phyloP scores from a whole-genome alignment of 1,284 basidiomycete species.

The Heterobasidion parviporum region DNA sequence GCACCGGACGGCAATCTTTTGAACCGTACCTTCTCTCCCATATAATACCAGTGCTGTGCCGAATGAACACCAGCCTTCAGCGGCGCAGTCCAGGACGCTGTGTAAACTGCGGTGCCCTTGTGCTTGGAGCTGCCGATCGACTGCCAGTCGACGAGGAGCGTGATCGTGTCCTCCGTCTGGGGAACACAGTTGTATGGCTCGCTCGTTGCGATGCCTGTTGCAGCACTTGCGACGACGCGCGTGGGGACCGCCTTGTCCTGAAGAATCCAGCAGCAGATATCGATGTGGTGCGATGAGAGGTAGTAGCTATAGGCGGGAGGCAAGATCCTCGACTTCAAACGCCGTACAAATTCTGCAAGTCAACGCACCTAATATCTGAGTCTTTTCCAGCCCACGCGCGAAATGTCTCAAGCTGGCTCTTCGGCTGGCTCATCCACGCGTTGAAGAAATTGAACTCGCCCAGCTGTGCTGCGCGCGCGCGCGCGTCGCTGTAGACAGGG shows the following conservation, averaged over 20 bases:
- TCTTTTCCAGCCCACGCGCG: constrained; percentile 91
- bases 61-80: constrained; percentile 75
- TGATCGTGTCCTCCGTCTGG: constrained; percentile 91
- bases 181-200: constrained; percentile 80
- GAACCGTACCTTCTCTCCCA: constrained; percentile 70
- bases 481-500: constrained; percentile 88
- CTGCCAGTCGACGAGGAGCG: constrained; percentile 89
- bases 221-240: constrained; percentile 81
- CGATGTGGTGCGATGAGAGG: constrained; percentile 89
- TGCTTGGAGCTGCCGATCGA: constrained; percentile 64
- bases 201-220: constrained; percentile 82
- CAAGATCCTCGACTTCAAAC: neutral
- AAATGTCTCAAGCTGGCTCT: constrained; percentile 91
- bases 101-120: constrained; percentile 80
- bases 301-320: constrained; percentile 57
- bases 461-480: constrained; percentile 63
- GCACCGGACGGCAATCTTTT: neutral
- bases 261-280: constrained; percentile 88
- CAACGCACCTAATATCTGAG: constrained; percentile 71
- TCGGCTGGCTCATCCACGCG: constrained; percentile 93
- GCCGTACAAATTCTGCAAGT: neutral
- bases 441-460: constrained; percentile 92
- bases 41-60: constrained; percentile 91
- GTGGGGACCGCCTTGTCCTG: constrained; percentile 74
- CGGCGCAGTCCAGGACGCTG: constrained; percentile 84